Conservation (phyloP, 1,284 basidiomycete species). For the Volvariella volvacea region DNA sequence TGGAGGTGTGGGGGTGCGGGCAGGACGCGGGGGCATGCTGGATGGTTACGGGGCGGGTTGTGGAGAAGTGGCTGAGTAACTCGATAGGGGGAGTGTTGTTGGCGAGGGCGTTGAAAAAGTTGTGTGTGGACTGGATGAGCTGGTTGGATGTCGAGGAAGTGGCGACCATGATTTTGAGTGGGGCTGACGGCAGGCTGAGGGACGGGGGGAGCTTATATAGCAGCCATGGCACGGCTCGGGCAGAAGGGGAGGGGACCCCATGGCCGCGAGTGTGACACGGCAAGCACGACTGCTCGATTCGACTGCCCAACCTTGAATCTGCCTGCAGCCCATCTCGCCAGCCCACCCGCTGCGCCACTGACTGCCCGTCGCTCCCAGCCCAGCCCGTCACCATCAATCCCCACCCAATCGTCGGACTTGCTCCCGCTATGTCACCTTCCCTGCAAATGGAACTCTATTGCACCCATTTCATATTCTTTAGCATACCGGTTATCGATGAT, state of each 20-base stretch:
- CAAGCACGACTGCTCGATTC: too few relatives aligned
- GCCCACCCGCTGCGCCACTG: too few relatives aligned
- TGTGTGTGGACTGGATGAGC: constrained; percentile 22
- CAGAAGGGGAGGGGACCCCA: constrained; percentile 21
- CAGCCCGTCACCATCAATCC: too few relatives aligned
- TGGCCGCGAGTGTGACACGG: constrained; percentile 10
- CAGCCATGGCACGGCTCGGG: constrained; percentile 27
- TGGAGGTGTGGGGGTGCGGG: constrained; percentile 23
- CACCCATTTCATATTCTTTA: too few relatives aligned
- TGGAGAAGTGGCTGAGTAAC: constrained; percentile 32
- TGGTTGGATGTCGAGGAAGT: constrained; percentile 15
- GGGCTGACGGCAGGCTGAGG: constrained; percentile 7
- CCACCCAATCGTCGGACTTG: too few relatives aligned
- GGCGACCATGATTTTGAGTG: constrained; percentile 6
- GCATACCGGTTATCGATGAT: too few relatives aligned
- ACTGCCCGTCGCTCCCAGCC: too few relatives aligned
- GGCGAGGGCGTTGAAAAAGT: constrained; percentile 29
- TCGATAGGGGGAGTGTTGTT: constrained; percentile 21
- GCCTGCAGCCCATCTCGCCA: too few relatives aligned
- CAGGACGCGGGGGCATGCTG: constrained; percentile 31
- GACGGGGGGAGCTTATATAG: constrained; percentile 14
- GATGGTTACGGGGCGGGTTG: constrained; percentile 24
- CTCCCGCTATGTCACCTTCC: too few relatives aligned
- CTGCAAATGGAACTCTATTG: too few relatives aligned
- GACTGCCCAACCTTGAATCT: too few relatives aligned